A percentile compares a stretch with the other conserved stretches of the same genome.
phyloP scores from a whole-genome alignment of 2,329 filamentous ascomycete species.

The Fusarium nygamai region DNA sequence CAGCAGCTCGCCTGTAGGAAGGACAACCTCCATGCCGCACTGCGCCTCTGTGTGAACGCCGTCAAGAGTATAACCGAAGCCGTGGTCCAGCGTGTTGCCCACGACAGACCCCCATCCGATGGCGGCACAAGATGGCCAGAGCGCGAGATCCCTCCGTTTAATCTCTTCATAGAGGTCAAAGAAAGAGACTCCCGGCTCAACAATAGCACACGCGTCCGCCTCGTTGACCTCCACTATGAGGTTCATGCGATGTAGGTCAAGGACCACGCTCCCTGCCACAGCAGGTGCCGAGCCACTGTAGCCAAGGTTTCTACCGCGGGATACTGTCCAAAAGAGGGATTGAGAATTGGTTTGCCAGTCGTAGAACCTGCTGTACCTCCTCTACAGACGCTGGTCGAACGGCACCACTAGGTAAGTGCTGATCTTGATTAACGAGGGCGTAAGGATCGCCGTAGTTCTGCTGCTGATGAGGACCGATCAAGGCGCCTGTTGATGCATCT shows the following conservation, averaged over 20 bases:
- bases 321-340: neutral
- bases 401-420: neutral
- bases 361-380: neutral
- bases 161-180: neutral
- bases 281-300: neutral
- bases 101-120: neutral
- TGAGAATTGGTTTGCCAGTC: neutral
- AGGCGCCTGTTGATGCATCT: neutral
- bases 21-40: neutral
- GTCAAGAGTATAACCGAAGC: neutral
- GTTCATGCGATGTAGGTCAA: neutral
- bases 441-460: neutral
- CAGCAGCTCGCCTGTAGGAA: neutral
- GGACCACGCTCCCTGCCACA: neutral
- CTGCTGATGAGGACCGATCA: neutral
- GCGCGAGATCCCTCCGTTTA: neutral
- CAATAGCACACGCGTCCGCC: neutral
- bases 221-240: neutral
- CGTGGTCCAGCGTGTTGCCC: neutral
- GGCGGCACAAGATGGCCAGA: neutral
- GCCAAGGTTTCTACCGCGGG: neutral
- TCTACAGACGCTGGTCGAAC: neutral
- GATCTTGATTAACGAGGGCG: neutral
- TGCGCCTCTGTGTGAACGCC: neutral
- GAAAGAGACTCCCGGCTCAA: neutral